Base-by-base conservation (phyloP, 495 filamentous ascomycete species). In the Penicillium paradoxum region DNA sequence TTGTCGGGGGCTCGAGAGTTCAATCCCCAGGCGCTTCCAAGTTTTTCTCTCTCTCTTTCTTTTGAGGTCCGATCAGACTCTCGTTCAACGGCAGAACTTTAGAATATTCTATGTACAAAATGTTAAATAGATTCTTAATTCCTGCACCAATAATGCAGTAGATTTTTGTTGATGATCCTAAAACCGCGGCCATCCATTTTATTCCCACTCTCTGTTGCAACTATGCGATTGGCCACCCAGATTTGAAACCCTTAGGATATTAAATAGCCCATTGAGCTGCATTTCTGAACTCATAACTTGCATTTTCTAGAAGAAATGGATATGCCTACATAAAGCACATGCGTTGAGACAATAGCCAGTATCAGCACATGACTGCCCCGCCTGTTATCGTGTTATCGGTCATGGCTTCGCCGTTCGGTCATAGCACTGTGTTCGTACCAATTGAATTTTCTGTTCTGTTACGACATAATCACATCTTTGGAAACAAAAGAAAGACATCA, bases 401-500 rank as follows among this genome's bases (percentile, higher is more conserved):
- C 36, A 21, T 37, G 40, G 8, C 36, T 51, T 44, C 38, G 1
- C 46, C 21, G 17, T 9, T 18, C 13, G 18, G n/a, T 25, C 6
- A 18, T 22, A 42, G 39, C 39, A 6, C 44, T 18, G 42, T 45
- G 19, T 45, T 32, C 27, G 6, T 13, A n/a, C n/a, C 45, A 47
- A 47, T 47, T 36, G 30, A 7, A 4, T 47, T 36, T 18, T 25
- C 40, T 6, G 32, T 17, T 37, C 9, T 18, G 17, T 37, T 25
- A 6, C 32, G 17, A 17, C n/a, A 37, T 37, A 48, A 11, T 48
- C n/a, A 3, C 19, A 13, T 15, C 24, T 39, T 25, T 21, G 18
- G 17, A 27, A 15, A 10, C 3, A 21, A 36, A 15, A 22, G 2
- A 4, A 27, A 38, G 0, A 0, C 64, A 81, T 43, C 25, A 89